These are phyloP conservation scores for Xylariaceae sp. DNA, from an alignment of 2,329 filamentous ascomycete genomes.

Conservation along the genomic window DNA sequence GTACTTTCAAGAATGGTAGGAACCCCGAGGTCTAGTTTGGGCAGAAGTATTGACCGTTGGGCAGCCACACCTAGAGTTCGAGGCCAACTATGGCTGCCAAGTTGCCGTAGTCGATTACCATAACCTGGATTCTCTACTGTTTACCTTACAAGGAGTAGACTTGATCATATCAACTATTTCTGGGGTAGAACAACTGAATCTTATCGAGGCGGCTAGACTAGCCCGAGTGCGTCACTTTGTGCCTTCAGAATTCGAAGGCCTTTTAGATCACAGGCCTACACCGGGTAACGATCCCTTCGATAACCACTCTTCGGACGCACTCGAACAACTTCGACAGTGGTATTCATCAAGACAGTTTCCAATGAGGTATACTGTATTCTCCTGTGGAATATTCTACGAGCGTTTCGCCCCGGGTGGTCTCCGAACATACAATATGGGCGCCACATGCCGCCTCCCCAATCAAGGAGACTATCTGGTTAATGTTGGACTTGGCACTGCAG, in stretches of 20 bases:
- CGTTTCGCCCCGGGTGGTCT: slow-evolving; percentile 73
- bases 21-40: neutral
- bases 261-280: slow-evolving; percentile 58
- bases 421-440: slow-evolving; percentile 62
- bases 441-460: slow-evolving; percentile 56
- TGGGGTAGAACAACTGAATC: slow-evolving; percentile 68
- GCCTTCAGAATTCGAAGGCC: slow-evolving; percentile 77
- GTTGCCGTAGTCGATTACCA: slow-evolving; percentile 73
- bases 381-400: slow-evolving; percentile 78
- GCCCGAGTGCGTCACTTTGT: slow-evolving; percentile 72
- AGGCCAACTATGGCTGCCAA: slow-evolving; percentile 63
- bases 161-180: slow-evolving; percentile 77
- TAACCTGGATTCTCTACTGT: slow-evolving; percentile 62
- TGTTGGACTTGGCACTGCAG: slow-evolving; percentile 61
- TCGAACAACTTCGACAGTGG: slow-evolving; percentile 56
- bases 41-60: slow-evolving; percentile 23
- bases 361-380: slow-evolving; percentile 73
- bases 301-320: slow-evolving; percentile 62
- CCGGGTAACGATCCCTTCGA: slow-evolving; percentile 61
- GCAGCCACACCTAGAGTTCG: slow-evolving; percentile 61
- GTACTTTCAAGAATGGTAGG: slow-evolving; percentile 71
- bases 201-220: slow-evolving; percentile 73
- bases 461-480: slow-evolving; percentile 73
- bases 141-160: slow-evolving; percentile 73
- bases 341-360: slow-evolving; percentile 49